phyloP scores from a whole-genome alignment of 495 filamentous ascomycete genomes.

The Xylaria intraflava region DNA sequence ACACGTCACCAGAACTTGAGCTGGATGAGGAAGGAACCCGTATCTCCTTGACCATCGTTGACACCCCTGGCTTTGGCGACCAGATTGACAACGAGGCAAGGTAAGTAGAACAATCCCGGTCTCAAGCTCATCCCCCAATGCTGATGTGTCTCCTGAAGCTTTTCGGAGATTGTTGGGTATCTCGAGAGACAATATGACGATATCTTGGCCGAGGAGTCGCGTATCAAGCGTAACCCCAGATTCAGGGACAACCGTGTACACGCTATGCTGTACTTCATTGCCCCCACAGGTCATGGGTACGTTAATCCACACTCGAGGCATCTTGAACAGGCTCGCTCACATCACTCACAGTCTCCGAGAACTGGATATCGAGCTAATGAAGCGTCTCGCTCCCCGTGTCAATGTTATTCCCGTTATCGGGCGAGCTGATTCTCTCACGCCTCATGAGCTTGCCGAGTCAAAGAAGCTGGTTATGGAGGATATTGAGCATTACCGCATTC shows the following conservation, averaged over 20 bases:
- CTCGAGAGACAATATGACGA: conserved; percentile 99
- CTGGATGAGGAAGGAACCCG: conserved; percentile 97
- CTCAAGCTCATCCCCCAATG: neutral
- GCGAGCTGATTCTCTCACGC: conserved; percentile 95
- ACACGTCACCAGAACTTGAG: conserved; percentile 66
- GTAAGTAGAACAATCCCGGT: conserved; percentile 41
- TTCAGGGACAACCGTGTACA: conserved; percentile 99
- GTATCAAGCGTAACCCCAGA: conserved; percentile 99
- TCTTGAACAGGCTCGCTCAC: conserved; percentile 17
- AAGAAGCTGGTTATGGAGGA: conserved; percentile 99
- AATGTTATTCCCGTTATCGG: conserved; percentile 99
- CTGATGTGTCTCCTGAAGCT: conserved; percentile 48
- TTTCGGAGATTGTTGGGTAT: conserved; percentile 93
- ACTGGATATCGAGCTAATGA: conserved; percentile 98
- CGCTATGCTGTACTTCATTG: conserved; percentile 97
- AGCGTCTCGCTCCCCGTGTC: conserved; percentile 93
- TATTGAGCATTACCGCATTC: conserved; percentile 99
- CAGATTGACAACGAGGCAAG: conserved; percentile 99
- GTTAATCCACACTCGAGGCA: conserved; percentile 9
- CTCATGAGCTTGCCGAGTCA: conserved; percentile 91
- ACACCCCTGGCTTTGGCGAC: conserved; percentile 97
- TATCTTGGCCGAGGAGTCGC: conserved; percentile 96
- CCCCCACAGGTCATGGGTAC: conserved; percentile 92
- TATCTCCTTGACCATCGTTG: conserved; percentile 95
- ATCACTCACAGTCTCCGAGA: conserved; percentile 68